Base-by-base conservation (phyloP, 2,329 filamentous ascomycete species). In the Colletotrichum orbiculare region DNA sequence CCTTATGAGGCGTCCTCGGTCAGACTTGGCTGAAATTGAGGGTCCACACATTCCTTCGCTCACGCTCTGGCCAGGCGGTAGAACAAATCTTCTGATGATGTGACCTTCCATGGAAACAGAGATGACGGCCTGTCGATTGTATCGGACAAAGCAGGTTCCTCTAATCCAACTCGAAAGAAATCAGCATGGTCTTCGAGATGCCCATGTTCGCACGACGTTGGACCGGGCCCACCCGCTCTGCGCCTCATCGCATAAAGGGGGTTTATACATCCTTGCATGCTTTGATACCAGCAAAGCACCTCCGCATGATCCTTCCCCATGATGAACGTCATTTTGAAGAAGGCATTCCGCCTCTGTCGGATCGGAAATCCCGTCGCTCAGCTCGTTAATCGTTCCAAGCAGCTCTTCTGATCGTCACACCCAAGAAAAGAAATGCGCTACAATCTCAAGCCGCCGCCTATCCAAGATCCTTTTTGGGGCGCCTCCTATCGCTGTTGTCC, bases 201-300 rank as follows among this genome's bases (percentile, higher is more conserved):
- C n/a, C 50, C 58, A 42, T 56, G 39, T 41, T 34, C 17, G 13
- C 39, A 34, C 15, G 42, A 57, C 41, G 58, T 48, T 63, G 47
- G 25, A 57, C 25, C 33, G 13, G 54, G 39, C 42, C 62, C 62
- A 62, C 58, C 17, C 35, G 15, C 62, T 62, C 47, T 46, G 58
- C 62, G 63, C 58, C 63, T 57, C 63, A 43, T 43, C 37, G 63
- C 58, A 66, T 66, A 66, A 66, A 66, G 63, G 58, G 61, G 62
- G 45, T 60, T 43, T 12, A 37, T 10, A 41, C 46, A 66, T 57
- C 63, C 63, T 53, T 62, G 53, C 58, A 35, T 37, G 42, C 42
- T 57, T 39, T 62, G 58, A 57, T 57, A 57, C 58, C 42, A 47
- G 52, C 58, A 57, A 62, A 52, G 58, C 58, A 58, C 63, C 53